These are phyloP conservation scores for Uronychia binucleata DNA, from an alignment of 73 alveolate genomes.

Conservation along the genomic window DNA sequence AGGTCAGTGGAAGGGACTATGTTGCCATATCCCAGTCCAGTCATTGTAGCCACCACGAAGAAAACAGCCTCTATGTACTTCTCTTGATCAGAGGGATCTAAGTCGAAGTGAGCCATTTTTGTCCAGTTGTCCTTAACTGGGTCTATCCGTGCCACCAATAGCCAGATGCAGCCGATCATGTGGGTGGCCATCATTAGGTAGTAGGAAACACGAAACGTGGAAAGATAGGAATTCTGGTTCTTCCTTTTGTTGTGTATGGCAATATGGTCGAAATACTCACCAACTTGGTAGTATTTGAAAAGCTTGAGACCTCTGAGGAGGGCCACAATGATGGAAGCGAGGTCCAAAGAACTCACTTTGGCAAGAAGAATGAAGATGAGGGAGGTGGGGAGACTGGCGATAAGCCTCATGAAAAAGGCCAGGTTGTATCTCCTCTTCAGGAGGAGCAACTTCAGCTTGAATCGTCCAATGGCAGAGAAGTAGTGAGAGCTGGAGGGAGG, in stretches of 20 bases:
- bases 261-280: neutral
- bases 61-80: slow-evolving; percentile 32
- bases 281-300: neutral
- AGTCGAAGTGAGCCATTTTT: neutral
- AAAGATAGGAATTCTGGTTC: neutral
- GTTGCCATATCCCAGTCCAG: slow-evolving; percentile 44
- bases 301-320: neutral
- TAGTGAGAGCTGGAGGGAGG: too few species aligned
- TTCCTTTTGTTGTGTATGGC: neutral
- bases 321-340: neutral
- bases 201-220: neutral
- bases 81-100: slow-evolving; percentile 6
- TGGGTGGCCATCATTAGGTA: neutral
- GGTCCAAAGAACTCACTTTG: too few species aligned
- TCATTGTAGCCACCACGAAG: slow-evolving; percentile 38
- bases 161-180: neutral
- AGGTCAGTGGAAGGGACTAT: slow-evolving; percentile 21
- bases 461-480: too few species aligned
- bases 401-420: too few species aligned
- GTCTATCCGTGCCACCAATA: neutral
- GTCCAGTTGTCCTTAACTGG: neutral
- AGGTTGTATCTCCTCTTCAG: too few species aligned
- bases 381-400: too few species aligned
- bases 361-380: too few species aligned
- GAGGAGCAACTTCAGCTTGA: too few species aligned